phyloP scores from a whole-genome alignment of 1,284 basidiomycete species.

The Omphalotus olearius region DNA sequence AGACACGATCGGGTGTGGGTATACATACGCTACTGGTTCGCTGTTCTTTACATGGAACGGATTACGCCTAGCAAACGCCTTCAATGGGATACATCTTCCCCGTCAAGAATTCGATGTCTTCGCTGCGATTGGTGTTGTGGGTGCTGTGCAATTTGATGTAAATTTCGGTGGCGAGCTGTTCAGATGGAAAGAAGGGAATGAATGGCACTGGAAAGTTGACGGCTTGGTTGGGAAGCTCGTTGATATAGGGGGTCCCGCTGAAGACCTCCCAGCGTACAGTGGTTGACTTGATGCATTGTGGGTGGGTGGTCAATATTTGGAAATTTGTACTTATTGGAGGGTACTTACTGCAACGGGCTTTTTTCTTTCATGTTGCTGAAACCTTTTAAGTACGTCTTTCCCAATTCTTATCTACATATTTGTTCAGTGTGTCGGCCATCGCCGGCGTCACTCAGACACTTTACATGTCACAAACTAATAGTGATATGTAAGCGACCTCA shows the following conservation, averaged over 20 bases:
- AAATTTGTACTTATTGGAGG: no score
- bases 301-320: no score
- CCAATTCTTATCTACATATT: no score
- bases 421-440: no score
- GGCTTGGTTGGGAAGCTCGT: conserved; percentile 45
- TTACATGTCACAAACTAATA: no score
- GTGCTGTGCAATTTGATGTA: conserved; percentile 49
- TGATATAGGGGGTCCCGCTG: conserved; percentile 17
- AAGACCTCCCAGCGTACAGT: conserved; percentile 28
- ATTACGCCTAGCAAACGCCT: conserved; percentile 50
- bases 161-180: conserved; percentile 62
- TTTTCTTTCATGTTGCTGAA: no score
- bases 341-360: no score
- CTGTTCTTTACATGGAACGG: conserved; percentile 71
- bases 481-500: no score
- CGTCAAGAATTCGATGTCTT: conserved; percentile 51
- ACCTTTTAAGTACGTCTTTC: no score
- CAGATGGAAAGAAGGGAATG: conserved; percentile 58
- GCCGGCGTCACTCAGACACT: no score
- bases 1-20: conserved; percentile 61
- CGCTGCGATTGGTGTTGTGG: conserved; percentile 59
- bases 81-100: conserved; percentile 54
- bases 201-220: conserved; percentile 57
- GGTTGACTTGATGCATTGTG: not conserved
- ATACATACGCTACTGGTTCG: conserved; percentile 44